Evolutionary conservation across 2,329 filamentous ascomycete genomes (phyloP).

Genomic region (Thermothelomyces thermophilus): DNA sequence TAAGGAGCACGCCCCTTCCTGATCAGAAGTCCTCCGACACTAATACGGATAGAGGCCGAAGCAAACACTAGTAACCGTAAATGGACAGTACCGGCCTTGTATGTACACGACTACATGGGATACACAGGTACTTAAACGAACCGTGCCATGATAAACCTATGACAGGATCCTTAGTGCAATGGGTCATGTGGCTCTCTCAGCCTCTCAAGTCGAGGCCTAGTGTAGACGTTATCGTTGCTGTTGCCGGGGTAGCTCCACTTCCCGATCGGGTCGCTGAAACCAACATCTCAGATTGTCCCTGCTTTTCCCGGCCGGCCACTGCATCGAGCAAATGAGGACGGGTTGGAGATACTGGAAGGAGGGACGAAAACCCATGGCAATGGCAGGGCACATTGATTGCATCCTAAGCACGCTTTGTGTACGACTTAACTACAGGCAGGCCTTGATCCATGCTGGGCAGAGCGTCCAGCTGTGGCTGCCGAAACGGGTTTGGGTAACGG

Average conservation of each 20-base stretch:
- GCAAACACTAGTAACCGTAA: no score
- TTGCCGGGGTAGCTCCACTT: slow-evolving; percentile 8
- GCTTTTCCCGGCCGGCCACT: slow-evolving; percentile 11
- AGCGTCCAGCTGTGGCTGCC: background rate
- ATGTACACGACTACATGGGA: background rate
- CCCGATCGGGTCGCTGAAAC: slow-evolving; percentile 9
- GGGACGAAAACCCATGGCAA: background rate
- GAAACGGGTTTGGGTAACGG: slow-evolving; percentile 5
- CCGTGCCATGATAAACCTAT: background rate
- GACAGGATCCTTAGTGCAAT: background rate
- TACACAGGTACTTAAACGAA: background rate
- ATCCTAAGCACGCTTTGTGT: background rate
- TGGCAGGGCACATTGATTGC: background rate
- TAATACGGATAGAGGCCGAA: no score
- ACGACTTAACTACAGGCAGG: no score
- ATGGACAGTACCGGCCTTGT: no score
- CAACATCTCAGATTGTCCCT: slow-evolving; percentile 12
- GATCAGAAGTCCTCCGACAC: no score
- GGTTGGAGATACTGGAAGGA: background rate
- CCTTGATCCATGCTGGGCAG: background rate
- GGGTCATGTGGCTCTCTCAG: slow-evolving; percentile 16
- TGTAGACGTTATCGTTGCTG: background rate
- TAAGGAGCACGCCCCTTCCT: background rate
- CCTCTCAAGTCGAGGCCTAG: background rate
- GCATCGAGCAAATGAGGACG: background rate